A percentile compares a stretch with the other conserved stretches of the same genome.
phyloP scores from a whole-genome alignment of 441 rosid species.

The Populus hybrid region DNA sequence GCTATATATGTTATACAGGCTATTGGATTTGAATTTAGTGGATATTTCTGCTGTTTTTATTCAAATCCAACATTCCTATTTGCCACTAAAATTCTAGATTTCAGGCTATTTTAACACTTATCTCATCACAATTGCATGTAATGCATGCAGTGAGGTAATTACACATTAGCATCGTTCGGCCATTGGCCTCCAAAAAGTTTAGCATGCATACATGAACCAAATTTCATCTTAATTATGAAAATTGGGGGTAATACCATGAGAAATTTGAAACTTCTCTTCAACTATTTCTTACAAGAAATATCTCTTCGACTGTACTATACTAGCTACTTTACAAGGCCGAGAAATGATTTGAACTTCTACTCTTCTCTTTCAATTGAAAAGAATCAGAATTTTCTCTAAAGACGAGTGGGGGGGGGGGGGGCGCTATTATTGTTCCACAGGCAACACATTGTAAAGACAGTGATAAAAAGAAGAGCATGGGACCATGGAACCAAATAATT shows the following conservation, averaged over 20 bases:
- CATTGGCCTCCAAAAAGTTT: too few relatives aligned
- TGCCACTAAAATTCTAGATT: background rate
- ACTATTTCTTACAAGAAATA: background rate
- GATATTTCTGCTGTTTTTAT: too few relatives aligned
- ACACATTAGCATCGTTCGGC: too few relatives aligned
- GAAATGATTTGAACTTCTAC: background rate
- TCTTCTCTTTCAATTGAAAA: background rate
- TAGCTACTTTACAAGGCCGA: background rate
- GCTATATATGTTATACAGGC: background rate
- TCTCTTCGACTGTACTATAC: background rate
- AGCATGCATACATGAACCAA: background rate
- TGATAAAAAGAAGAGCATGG: slow-evolving; percentile 1
- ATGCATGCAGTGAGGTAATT: background rate
- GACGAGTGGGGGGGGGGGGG: background rate
- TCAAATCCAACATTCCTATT: background rate
- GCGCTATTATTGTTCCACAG: slow-evolving; percentile 19
- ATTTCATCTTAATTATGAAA: background rate
- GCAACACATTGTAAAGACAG: slow-evolving; percentile 14
- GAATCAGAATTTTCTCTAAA: background rate
- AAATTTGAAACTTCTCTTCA: too few relatives aligned
- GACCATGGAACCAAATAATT: slow-evolving; percentile 21
- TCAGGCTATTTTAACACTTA: background rate
- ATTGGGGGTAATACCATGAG: background rate
- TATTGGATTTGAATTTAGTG: background rate
- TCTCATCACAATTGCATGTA: background rate